Evolutionary conservation across 2,329 filamentous ascomycete genomes (phyloP).

Genomic region (Fusarium hostae): DNA sequence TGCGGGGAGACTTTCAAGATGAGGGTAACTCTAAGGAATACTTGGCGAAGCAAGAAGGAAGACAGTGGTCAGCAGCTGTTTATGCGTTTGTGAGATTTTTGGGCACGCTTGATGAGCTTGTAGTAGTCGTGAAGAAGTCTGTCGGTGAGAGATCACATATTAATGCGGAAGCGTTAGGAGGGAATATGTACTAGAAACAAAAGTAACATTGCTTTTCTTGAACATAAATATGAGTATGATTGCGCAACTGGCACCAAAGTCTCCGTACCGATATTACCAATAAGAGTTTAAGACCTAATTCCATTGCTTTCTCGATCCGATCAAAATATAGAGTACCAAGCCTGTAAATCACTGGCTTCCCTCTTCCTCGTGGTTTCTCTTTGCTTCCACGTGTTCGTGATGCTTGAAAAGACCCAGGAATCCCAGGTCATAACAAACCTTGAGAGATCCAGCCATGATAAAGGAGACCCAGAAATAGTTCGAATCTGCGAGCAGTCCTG

Average conservation of each 20-base stretch:
- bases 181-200: background rate
- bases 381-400: constrained; percentile 27
- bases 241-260: accelerated
- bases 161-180: constrained; percentile 9
- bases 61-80: constrained; percentile 18
- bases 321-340: background rate
- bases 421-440: constrained; percentile 69
- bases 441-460: constrained; percentile 70
- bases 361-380: background rate
- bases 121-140: constrained; percentile 13
- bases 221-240: no score
- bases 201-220: accelerated
- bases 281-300: background rate
- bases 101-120: constrained; percentile 15
- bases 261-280: no score
- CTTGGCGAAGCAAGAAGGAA: background rate
- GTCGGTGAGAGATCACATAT: constrained; percentile 20
- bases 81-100: constrained; percentile 20
- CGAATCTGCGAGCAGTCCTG: constrained; percentile 69
- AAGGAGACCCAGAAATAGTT: constrained; percentile 71
- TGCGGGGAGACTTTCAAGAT: constrained; percentile 14
- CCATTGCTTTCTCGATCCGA: background rate
- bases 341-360: background rate
- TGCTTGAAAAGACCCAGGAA: constrained; percentile 55
- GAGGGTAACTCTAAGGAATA: constrained; percentile 10